A percentile compares a stretch with the other conserved stretches of the same genome.
Evolutionary conservation across 2,329 filamentous ascomycete species (phyloP).

Genomic region (Epicoccum nigrum): DNA sequence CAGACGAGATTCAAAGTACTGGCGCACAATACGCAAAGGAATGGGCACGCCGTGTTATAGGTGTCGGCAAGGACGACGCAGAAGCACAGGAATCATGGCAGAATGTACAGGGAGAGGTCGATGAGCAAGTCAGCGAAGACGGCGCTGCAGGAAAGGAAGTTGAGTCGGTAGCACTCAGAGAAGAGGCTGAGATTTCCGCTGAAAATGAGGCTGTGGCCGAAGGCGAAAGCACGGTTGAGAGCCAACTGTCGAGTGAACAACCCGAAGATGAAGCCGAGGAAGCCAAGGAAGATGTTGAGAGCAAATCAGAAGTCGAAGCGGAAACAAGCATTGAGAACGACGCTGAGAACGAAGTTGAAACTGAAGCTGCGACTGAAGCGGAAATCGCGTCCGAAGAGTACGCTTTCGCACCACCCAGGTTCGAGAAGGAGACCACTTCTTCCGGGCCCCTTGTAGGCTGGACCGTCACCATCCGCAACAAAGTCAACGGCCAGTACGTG

Average conservation of each 20-base stretch:
- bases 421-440: neutral
- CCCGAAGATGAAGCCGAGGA: neutral
- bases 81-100: slow-evolving; percentile 42
- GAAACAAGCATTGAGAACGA: too few species aligned
- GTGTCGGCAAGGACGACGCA: slow-evolving; percentile 35
- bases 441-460: slow-evolving; percentile 66
- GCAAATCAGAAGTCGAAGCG: too few species aligned
- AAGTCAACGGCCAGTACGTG: slow-evolving; percentile 70
- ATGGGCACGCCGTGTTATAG: slow-evolving; percentile 70
- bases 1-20: slow-evolving; percentile 73
- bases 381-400: neutral
- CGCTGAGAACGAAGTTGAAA: neutral
- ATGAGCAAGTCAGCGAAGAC: slow-evolving; percentile 41
- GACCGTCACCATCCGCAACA: slow-evolving; percentile 74
- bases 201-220: neutral
- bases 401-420: neutral
- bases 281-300: too few species aligned
- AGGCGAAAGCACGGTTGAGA: slow-evolving; percentile 3
- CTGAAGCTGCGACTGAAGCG: neutral
- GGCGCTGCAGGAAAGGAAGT: slow-evolving; percentile 10
- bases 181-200: neutral
- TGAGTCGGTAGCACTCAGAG: neutral
- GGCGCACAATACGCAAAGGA: slow-evolving; percentile 69
- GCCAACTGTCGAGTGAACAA: neutral
- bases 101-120: slow-evolving; percentile 38